These are phyloP conservation scores for Theileria annulata DNA, from an alignment of 169 alveolate genomes.

Conservation along the genomic window DNA sequence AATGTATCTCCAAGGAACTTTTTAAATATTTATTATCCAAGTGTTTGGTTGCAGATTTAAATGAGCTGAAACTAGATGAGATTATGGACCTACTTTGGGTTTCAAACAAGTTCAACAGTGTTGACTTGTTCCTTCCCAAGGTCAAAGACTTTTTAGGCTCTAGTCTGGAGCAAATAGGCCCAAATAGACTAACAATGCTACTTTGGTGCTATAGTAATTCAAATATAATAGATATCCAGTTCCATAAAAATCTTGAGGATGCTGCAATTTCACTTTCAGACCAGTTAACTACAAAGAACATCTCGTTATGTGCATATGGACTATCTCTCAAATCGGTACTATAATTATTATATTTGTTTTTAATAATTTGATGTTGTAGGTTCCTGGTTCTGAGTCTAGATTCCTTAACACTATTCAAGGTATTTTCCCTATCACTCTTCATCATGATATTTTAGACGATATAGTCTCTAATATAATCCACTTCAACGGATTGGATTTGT, in stretches of 20 bases:
- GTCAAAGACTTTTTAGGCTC: slow-evolving; percentile 4
- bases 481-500: slow-evolving; percentile 66
- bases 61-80: slow-evolving; percentile 13
- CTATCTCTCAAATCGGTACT: slow-evolving; percentile 11
- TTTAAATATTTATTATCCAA: slow-evolving; percentile 33
- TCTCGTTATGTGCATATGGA: slow-evolving; percentile 31
- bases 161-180: slow-evolving; percentile 15
- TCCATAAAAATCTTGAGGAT: slow-evolving; percentile 40
- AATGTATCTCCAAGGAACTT: slow-evolving; percentile 31
- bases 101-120: slow-evolving; percentile 27
- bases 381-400: background rate
- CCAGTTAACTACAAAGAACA: slow-evolving; percentile 36
- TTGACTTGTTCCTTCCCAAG: slow-evolving; percentile 19
- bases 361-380: slow-evolving; percentile 8
- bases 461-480: slow-evolving; percentile 36
- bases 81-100: slow-evolving; percentile 56
- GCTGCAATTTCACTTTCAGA: slow-evolving; percentile 34
- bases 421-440: background rate
- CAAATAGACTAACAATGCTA: slow-evolving; percentile 52
- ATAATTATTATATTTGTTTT: background rate
- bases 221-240: slow-evolving; percentile 13
- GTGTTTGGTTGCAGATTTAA: slow-evolving; percentile 21
- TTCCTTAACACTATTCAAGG: slow-evolving; percentile 43
- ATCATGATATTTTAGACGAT: slow-evolving; percentile 9
- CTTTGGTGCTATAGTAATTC: slow-evolving; percentile 52